Evolutionary conservation across 257 asterid genomes (phyloP), one percentile per base, ranked within the genome.

Genomic region (Ilex aquifolium): DNA sequence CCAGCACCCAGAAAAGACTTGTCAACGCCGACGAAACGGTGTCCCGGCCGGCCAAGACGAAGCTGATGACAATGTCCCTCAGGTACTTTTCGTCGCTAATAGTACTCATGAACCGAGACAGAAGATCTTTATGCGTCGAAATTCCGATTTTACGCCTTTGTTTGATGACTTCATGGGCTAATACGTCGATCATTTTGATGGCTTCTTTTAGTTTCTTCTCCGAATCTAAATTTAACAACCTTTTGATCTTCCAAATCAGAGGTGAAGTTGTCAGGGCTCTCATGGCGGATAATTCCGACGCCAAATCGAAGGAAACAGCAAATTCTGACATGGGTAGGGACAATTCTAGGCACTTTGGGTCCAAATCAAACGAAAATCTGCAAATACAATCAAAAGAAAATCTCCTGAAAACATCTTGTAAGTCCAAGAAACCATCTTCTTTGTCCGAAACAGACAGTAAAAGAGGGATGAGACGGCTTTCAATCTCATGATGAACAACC

Each of bases 301-400:
- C 57, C 11, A 53, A 14, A 17, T 53, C 57, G 15, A n/a, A n/a
- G 11, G 57, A 10, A 5, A 53, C 15, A 14, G 57, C 57, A 14
- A 53, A 53, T 15, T 53, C 31, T 8, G 30, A 15, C 30, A 53
- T 8, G 10, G 57, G 15, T 7, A 15, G 9, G 11, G 57, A 8
- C 5, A 53, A n/a, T 15, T 53, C 57, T 17, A 21, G 15, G 11
- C 52, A 46, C 52, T 15, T 53, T 6, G 57, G 57, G 11, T 53
- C 57, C 7, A 53, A 53, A 6, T 14, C 57, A 53, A 53, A 53
- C 11, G 57, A 53, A 46, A 46, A 46, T 46, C 52, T 46, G n/a
- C 52, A 46, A 14, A 46, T 46, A 46, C 52, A 10, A 21, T 53
- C 57, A 53, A 53, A 53, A n/a, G 57, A 53, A 21, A 53, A 53